Evolutionary conservation across 192 early-diverging fungal species (phyloP), one percentile per base, ranked within the genome.

Genomic region (Podila epicladia): DNA sequence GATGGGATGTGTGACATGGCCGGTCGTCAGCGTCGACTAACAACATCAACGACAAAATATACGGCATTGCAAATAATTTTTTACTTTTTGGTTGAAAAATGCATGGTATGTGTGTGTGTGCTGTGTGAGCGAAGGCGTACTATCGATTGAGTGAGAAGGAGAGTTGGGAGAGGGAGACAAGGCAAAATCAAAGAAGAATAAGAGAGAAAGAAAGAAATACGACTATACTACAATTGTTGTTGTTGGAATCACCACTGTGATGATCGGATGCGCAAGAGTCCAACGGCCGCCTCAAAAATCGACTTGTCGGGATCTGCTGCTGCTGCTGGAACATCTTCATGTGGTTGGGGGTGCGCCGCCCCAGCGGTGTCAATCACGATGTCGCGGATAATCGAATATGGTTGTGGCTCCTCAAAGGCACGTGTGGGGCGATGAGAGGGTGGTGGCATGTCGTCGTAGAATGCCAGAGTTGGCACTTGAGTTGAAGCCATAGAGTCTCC

Each of bases 281-380:
- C 71, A 33, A 80, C 38, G 17, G 77, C 77, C 5, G 77, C 77
- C 22, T 80, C 77, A 32, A 62, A 69, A n/a, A 80, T 69, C 9
- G 66, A 59, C 65, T 80, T 80, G 62, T 80, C 77, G 9, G 70
- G 55, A 69, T 28, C 37, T 62, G 64, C 64, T 69, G 35, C 35
- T 7, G 41, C 41, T 37, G 41, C 41, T 17, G 41, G 38, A 12
- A 11, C 41, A 15, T 45, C 41, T 45, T 45, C 41, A 1, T 45
- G 41, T 15, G 13, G 41, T 45, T 9, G 41, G 9, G 41, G 41
- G 15, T 45, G 41, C 1, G 13, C 41, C 41, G 15, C 15, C 15
- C 13, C 41, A 17, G 41, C 1, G 15, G 41, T 45, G 15, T 45
- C 41, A 17, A 1, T 15, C 41, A 45, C 4, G 13, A 11, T 15